These are phyloP conservation scores for Cotoneaster glaucophyllus DNA, from an alignment of 306 rosid species.

Conservation along the genomic window DNA sequence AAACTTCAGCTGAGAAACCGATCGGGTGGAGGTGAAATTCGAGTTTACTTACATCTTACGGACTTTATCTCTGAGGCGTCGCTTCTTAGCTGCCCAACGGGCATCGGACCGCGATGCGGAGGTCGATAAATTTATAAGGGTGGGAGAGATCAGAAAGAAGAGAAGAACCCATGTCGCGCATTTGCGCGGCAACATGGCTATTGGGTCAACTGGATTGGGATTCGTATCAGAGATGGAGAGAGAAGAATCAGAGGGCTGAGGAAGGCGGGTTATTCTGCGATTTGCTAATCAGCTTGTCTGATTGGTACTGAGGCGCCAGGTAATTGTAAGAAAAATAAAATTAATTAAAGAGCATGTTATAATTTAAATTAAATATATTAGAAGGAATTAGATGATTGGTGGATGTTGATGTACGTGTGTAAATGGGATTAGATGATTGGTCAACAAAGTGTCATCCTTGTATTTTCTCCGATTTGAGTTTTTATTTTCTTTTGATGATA, in stretches of 20 bases:
- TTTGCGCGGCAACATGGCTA: slow-evolving; percentile 30
- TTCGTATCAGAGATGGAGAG: background rate
- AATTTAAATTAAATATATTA: no score
- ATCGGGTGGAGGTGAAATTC: background rate
- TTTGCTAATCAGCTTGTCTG: no score
- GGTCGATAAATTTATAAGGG: slow-evolving; percentile 22
- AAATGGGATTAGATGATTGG: no score
- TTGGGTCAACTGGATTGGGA: background rate
- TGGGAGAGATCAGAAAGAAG: slow-evolving; percentile 30
- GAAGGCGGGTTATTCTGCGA: background rate
- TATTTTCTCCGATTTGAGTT: background rate
- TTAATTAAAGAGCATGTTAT: background rate
- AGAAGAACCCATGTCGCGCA: slow-evolving; percentile 43
- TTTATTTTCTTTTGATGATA: background rate
- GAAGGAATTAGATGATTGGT: background rate
- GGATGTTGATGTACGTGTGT: no score
- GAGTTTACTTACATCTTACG: slow-evolving; percentile 71
- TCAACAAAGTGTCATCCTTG: background rate
- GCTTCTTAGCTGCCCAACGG: slow-evolving; percentile 52
- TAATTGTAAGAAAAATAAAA: no score
- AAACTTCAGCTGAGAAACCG: background rate
- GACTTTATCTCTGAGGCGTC: slow-evolving; percentile 79
- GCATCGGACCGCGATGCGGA: slow-evolving; percentile 23
- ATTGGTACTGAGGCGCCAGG: no score
- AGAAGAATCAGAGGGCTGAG: background rate